Percentiles rank a stretch among this genome's conserved stretches.
Evolutionary conservation across 1,284 basidiomycete species (phyloP).

Genomic region (Tilletia horrida): DNA sequence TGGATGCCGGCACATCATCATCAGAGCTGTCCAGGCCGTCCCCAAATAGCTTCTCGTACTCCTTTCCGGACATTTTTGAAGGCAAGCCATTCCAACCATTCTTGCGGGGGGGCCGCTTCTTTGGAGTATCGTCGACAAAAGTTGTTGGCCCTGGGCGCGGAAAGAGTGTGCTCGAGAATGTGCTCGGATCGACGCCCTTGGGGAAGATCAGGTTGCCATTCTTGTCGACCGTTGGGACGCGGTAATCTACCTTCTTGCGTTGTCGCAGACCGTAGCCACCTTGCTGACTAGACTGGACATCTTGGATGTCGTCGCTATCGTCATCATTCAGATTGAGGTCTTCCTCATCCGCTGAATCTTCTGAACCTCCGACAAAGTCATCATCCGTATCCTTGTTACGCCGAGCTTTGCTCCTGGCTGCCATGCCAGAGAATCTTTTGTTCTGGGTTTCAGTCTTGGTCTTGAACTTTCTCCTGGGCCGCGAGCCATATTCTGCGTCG

Average conservation of each 20-base stretch:
- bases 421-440: background rate
- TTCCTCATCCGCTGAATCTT: background rate
- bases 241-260: constrained; percentile 15
- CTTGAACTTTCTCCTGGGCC: background rate
- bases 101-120: constrained; percentile 23
- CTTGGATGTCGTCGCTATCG: background rate
- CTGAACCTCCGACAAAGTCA: background rate
- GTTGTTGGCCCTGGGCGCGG: background rate
- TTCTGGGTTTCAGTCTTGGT: constrained; percentile 11
- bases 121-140: constrained; percentile 5
- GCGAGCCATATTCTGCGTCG: background rate
- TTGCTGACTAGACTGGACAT: background rate
- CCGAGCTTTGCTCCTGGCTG: background rate
- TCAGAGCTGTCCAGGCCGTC: constrained; percentile 48
- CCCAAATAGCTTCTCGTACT: constrained; percentile 50
- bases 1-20: constrained; percentile 26
- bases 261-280: constrained; percentile 4
- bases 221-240: background rate
- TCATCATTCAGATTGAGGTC: constrained; percentile 14
- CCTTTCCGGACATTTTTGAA: constrained; percentile 47
- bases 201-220: background rate
- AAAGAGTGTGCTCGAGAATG: background rate
- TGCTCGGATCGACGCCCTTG: no score
- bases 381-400: background rate
- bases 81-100: constrained; percentile 42